Conservation (phyloP, 306 rosid genomes). For the Corylus americana region DNA sequence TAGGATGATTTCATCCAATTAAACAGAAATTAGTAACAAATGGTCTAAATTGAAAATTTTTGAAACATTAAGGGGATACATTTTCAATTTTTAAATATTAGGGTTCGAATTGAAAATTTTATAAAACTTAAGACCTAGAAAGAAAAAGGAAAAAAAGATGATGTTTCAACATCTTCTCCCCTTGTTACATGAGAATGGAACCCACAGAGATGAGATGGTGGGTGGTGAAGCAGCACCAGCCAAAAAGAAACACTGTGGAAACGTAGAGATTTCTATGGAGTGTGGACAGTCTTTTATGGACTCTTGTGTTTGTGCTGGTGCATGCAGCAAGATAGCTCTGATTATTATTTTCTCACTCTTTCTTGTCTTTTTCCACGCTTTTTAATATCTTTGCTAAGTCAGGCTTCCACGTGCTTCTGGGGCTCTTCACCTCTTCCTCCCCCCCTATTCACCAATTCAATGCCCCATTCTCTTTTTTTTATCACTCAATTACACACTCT, state of each 20-base stretch:
- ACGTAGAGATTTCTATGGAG: not conserved
- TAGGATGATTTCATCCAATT: too few species aligned
- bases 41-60: too few species aligned
- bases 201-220: not conserved
- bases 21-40: too few species aligned
- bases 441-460: not conserved
- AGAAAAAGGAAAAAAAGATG: not conserved
- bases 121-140: too few species aligned
- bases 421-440: conserved; percentile 31
- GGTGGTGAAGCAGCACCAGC: not conserved
- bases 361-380: conserved; percentile 36
- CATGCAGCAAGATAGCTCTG: not conserved
- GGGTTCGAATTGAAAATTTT: too few species aligned
- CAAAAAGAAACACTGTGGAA: not conserved
- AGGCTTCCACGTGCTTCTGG: conserved; percentile 78
- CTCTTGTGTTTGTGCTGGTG: not conserved
- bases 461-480: conserved; percentile 16
- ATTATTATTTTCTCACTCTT: not conserved
- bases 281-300: not conserved
- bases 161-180: conserved; percentile 3
- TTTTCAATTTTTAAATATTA: too few species aligned
- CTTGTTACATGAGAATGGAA: not conserved
- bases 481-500: conserved; percentile 37
- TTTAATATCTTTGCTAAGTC: conserved; percentile 30
- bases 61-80: too few species aligned